Conservation (phyloP, 345 rosid species). For the Heritiera littoralis region DNA sequence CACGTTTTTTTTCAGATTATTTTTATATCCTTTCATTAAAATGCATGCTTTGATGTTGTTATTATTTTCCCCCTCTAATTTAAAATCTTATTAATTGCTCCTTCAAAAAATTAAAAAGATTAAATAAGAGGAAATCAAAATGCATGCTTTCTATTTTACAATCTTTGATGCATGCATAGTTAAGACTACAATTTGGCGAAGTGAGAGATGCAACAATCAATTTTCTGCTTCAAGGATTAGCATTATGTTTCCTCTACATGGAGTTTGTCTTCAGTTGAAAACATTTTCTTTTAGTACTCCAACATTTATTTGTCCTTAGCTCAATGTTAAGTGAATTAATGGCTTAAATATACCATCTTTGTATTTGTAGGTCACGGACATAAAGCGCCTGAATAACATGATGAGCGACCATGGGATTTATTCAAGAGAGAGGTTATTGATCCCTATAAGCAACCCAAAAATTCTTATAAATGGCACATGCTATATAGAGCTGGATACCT, state of each 20-base stretch:
- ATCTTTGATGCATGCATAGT: neutral
- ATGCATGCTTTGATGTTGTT: no score
- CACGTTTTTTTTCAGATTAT: no score
- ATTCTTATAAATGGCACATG: constrained; percentile 63
- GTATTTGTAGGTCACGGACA: constrained; percentile 66
- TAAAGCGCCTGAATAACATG: constrained; percentile 81
- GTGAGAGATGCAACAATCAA: neutral
- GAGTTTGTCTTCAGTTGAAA: neutral
- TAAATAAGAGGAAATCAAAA: no score
- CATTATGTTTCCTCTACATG: neutral
- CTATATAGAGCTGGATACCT: constrained; percentile 75
- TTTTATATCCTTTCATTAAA: no score
- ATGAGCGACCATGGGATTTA: constrained; percentile 73
- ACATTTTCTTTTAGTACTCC: neutral
- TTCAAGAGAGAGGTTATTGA: constrained; percentile 73
- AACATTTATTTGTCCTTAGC: neutral
- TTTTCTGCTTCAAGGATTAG: neutral
- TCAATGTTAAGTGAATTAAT: neutral
- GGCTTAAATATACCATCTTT: neutral
- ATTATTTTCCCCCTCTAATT: no score
- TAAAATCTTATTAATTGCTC: no score
- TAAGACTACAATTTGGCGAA: neutral
- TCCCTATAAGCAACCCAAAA: constrained; percentile 67
- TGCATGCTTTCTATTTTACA: neutral
- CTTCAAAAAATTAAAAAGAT: no score